These are phyloP conservation scores for Suhomyces faveliae DNA, from an alignment of 805 yeast species.

Conservation along the genomic window DNA sequence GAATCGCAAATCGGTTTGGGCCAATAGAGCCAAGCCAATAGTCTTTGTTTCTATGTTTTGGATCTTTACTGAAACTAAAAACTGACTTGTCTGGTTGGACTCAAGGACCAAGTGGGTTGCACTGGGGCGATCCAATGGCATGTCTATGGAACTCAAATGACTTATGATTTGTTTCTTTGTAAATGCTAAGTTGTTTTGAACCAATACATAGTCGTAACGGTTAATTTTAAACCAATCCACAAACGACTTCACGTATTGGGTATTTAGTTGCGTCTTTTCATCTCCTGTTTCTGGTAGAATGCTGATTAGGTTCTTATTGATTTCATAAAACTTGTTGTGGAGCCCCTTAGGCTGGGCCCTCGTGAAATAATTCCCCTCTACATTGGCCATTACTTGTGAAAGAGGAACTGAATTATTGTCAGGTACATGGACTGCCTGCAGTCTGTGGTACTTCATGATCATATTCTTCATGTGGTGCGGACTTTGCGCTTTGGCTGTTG, in stretches of 20 bases:
- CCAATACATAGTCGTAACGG: constrained; percentile 8
- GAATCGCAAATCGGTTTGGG: constrained; percentile 9
- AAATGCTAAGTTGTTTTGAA: neutral
- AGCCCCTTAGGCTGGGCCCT: constrained; percentile 1
- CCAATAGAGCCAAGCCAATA: neutral
- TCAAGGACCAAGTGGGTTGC: constrained; percentile 5
- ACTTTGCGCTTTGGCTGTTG: neutral
- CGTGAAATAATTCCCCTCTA: neutral
- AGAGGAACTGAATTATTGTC: neutral
- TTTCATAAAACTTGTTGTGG: constrained; percentile 2
- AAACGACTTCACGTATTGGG: neutral
- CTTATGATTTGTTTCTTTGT: neutral
- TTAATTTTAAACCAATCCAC: constrained; percentile 11
- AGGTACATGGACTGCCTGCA: neutral
- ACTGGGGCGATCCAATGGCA: neutral
- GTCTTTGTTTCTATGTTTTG: neutral
- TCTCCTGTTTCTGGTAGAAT: neutral
- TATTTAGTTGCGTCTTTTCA: neutral
- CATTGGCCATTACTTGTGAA: neutral
- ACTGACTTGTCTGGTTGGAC: constrained; percentile 6
- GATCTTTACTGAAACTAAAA: constrained; percentile 7
- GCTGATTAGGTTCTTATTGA: constrained; percentile 2
- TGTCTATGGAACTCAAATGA: neutral
- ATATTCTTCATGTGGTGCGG: neutral
- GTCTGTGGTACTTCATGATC: neutral